Base-by-base conservation (phyloP, 495 filamentous ascomycete genomes). In the Cercophora newfieldiana region DNA sequence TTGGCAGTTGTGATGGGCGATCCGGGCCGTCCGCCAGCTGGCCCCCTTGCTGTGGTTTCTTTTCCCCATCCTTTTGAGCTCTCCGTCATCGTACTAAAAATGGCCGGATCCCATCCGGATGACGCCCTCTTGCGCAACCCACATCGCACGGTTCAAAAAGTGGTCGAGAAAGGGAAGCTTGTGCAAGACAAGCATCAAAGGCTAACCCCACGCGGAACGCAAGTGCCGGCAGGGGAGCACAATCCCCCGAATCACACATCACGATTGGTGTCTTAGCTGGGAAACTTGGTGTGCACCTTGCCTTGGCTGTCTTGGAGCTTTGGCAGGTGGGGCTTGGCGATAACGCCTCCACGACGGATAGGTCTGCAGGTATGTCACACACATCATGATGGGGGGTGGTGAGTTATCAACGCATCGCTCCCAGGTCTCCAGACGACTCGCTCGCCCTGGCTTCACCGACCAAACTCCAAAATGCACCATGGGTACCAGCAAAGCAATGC, bases 131-230 rank as follows among this genome's bases (percentile, higher is more conserved):
- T n/a, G n/a, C n/a, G n/a, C n/a, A n/a, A 14, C 37, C 37, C 37
- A 16, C 37, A 16, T 16, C 37, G 37, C 37, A 6, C 3, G 18
- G 37, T 14, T 16, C 37, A 4, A 16, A 14, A n/a, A 8, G 37
- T 2, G 50, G 50, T 7, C 19, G 2, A 22, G 19, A 14, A n/a
- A 19, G 50, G 26, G 26, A 57, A 57, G 54, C 54, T 57, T 57
- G 54, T 28, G 54, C 25, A n/a, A 57, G 54, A 57, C 54, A 57
- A 30, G 54, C 54, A 57, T 30, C 18, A 26, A 26, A 53, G 22
- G 25, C 21, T 53, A 53, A 22, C 50, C 7, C 50, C 50, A 53
- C 50, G 50, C 50, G 50, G 50, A 53, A 12, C 19, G 2, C 50
- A 24, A 26, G n/a, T 53, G 50, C 50, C 50, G 50, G 24, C n/a